Evolutionary conservation across 306 rosid genomes (phyloP).

Genomic region (Rosa rugosa): DNA sequence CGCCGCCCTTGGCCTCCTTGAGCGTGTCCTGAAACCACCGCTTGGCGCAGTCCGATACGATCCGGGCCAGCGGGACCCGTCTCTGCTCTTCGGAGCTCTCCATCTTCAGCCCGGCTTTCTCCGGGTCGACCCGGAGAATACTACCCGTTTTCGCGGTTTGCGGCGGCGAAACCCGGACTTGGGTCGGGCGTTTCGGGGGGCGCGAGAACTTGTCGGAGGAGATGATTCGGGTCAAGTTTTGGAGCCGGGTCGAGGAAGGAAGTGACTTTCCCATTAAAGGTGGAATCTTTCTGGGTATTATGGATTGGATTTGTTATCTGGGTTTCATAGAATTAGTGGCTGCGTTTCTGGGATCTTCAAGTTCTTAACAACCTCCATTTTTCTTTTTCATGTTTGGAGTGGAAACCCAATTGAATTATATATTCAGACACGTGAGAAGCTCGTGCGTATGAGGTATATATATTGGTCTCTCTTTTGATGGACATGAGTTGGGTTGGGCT

Average conservation of each 20-base stretch:
- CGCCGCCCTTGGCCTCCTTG: slow-evolving; percentile 76
- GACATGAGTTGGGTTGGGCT: too few species aligned
- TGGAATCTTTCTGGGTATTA: neutral
- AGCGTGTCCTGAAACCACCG: slow-evolving; percentile 91
- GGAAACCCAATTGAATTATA: too few species aligned
- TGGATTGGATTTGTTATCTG: neutral
- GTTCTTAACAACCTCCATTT: neutral
- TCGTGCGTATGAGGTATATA: neutral
- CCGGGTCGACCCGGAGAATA: slow-evolving; percentile 33
- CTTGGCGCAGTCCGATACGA: slow-evolving; percentile 66
- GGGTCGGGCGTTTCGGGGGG: slow-evolving; percentile 26
- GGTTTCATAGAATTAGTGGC: neutral
- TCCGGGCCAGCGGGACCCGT: slow-evolving; percentile 57
- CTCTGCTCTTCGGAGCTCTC: slow-evolving; percentile 33
- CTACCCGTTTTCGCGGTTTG: slow-evolving; percentile 21
- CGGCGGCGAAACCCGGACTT: slow-evolving; percentile 38
- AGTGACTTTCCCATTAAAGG: slow-evolving; percentile 66
- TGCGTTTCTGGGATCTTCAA: neutral
- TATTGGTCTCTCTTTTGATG: neutral
- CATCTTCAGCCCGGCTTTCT: slow-evolving; percentile 29
- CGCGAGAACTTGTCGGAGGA: slow-evolving; percentile 40
- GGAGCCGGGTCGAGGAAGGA: slow-evolving; percentile 45
- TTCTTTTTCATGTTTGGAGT: neutral
- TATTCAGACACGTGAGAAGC: neutral
- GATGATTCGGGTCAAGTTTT: slow-evolving; percentile 47